These are phyloP conservation scores for Oxytropis ochrocephala DNA, from an alignment of 306 rosid genomes.

Conservation along the genomic window DNA sequence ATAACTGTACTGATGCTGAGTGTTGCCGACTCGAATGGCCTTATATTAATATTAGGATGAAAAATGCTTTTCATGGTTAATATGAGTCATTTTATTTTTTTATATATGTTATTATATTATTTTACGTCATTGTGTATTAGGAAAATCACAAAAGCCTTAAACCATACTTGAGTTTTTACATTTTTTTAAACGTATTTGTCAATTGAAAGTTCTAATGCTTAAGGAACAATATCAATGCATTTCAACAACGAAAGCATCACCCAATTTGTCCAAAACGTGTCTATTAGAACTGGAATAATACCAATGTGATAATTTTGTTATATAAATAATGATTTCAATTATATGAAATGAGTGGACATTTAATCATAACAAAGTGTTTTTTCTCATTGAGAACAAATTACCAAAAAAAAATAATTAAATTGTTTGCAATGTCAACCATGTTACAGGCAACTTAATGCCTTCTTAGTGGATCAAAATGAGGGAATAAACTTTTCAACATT, in stretches of 20 bases:
- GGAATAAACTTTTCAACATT: neutral
- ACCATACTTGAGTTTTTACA: neutral
- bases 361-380: conserved; percentile 13
- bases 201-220: neutral
- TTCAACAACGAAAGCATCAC: conserved; percentile 2
- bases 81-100: too few relatives aligned
- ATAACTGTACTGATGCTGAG: neutral
- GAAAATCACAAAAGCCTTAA: too few relatives aligned
- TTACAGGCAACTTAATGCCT: neutral
- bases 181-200: neutral
- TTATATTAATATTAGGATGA: neutral
- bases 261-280: neutral
- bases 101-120: too few relatives aligned
- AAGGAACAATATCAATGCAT: neutral
- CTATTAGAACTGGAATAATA: conserved; percentile 4
- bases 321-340: conserved; percentile 6
- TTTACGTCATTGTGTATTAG: too few relatives aligned
- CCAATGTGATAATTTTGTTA: neutral
- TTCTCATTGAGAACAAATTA: neutral
- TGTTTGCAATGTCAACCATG: neutral
- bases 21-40: neutral
- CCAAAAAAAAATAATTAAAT: neutral
- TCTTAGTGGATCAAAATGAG: neutral
- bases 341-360: conserved; percentile 3
- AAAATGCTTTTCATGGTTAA: neutral